phyloP scores from a whole-genome alignment of 179 eudicot genomes.

The Beta lomatogona region DNA sequence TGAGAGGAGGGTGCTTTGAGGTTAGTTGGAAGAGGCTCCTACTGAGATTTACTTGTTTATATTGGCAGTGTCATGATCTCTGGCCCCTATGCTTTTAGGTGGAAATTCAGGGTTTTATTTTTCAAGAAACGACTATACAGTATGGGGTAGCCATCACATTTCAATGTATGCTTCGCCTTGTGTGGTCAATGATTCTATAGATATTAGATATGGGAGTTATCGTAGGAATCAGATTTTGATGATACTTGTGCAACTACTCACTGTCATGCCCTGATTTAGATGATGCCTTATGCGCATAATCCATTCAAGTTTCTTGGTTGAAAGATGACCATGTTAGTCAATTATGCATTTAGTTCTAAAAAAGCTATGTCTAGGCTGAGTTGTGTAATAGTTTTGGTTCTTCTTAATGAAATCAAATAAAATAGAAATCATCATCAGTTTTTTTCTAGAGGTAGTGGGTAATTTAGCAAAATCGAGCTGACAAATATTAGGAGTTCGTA shows the following conservation, averaged over 20 bases:
- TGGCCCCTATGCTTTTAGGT: background rate
- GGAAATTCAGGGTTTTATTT: background rate
- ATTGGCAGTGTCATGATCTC: background rate
- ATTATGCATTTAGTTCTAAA: background rate
- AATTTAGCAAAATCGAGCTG: background rate
- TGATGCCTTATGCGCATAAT: background rate
- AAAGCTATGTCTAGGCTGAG: background rate
- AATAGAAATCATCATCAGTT: background rate
- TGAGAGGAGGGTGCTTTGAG: background rate
- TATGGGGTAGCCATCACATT: background rate
- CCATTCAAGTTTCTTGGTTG: background rate
- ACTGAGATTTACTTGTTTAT: background rate
- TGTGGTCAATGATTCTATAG: background rate
- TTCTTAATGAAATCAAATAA: background rate
- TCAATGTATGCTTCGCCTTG: conserved; percentile 1
- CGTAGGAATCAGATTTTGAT: background rate
- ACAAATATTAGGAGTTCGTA: background rate
- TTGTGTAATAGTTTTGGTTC: background rate
- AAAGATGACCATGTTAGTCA: background rate
- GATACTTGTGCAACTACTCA: background rate
- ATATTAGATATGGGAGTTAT: background rate
- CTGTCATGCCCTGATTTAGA: background rate
- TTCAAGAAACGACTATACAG: background rate
- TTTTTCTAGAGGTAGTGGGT: background rate
- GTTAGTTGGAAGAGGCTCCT: background rate